Percentiles rank a stretch among this genome's conserved stretches.
These are phyloP conservation scores for Crithidia expoeki DNA, from an alignment of 208 protist species.

Conservation along the genomic window DNA sequence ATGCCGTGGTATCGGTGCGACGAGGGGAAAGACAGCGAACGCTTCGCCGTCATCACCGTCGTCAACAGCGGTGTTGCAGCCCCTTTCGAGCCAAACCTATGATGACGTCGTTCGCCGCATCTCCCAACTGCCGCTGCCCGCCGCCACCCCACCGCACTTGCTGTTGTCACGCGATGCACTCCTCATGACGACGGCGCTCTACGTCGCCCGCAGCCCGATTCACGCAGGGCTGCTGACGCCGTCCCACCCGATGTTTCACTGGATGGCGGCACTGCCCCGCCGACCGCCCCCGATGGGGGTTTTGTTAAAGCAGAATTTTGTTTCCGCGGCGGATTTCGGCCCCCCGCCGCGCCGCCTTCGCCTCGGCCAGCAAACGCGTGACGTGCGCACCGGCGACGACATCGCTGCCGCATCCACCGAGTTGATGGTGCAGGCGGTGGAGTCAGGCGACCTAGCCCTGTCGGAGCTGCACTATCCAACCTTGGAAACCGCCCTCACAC, in stretches of 20 bases:
- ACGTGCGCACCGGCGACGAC: conserved; percentile 29
- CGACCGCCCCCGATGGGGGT: conserved; percentile 61
- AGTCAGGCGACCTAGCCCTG: conserved; percentile 42
- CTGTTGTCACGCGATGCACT: conserved; percentile 67
- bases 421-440: conserved; percentile 61
- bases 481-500: conserved; percentile 53
- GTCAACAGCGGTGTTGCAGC: conserved; percentile 6
- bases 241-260: conserved; percentile 36
- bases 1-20: conserved; percentile 6
- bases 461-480: conserved; percentile 45
- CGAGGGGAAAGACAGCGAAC: background rate
- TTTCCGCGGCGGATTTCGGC: conserved; percentile 15
- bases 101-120: conserved; percentile 29
- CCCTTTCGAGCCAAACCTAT: conserved; percentile 25
- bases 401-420: conserved; percentile 32
- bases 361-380: conserved; percentile 37
- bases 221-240: conserved; percentile 12
- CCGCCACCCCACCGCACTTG: conserved; percentile 21
- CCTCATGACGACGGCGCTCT: conserved; percentile 60
- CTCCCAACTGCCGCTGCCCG: conserved; percentile 10
- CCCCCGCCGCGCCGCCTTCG: conserved; percentile 62
- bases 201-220: conserved; percentile 38
- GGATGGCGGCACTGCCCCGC: conserved; percentile 55
- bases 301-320: conserved; percentile 40
- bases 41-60: background rate